phyloP scores from a whole-genome alignment of 1,139 yeast species.

The Hemisphaericaspora subhashii region DNA sequence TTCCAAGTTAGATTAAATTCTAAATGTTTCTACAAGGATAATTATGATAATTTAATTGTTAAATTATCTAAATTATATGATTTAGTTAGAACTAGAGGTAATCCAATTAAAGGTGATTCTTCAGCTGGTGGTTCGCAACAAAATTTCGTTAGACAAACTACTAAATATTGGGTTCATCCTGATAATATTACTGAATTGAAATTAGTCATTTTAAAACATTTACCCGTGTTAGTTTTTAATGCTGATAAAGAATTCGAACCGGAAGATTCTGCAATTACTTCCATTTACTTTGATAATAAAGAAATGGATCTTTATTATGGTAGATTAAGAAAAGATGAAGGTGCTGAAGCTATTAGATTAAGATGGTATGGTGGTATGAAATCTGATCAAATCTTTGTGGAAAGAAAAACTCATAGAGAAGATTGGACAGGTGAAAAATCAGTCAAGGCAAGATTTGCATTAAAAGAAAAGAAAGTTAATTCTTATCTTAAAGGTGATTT shows the following conservation, averaged over 20 bases:
- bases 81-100: constrained; percentile 91
- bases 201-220: constrained; percentile 85
- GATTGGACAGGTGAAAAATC: constrained; percentile 99
- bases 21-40: constrained; percentile 93
- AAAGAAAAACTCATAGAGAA: constrained; percentile 96
- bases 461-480: constrained; percentile 89
- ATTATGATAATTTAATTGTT: constrained; percentile 85
- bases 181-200: constrained; percentile 98
- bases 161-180: constrained; percentile 98
- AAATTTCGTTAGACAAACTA: constrained; percentile 96
- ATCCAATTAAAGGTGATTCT: constrained; percentile 91
- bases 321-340: constrained; percentile 92
- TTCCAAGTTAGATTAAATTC: constrained; percentile 90
- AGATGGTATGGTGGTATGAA: constrained; percentile 99
- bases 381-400: constrained; percentile 89
- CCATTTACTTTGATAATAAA: constrained; percentile 89
- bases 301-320: constrained; percentile 91
- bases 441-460: constrained; percentile 91
- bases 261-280: constrained; percentile 94
- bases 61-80: constrained; percentile 88
- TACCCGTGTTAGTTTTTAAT: constrained; percentile 94
- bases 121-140: constrained; percentile 97
- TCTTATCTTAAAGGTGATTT: constrained; percentile 78
- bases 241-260: constrained; percentile 92
- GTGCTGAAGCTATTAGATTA: constrained; percentile 97